Percentiles rank a stretch among this genome's conserved stretches.
These are phyloP conservation scores for Actinidia arguta DNA, from an alignment of 179 eudicot genomes.

Conservation along the genomic window DNA sequence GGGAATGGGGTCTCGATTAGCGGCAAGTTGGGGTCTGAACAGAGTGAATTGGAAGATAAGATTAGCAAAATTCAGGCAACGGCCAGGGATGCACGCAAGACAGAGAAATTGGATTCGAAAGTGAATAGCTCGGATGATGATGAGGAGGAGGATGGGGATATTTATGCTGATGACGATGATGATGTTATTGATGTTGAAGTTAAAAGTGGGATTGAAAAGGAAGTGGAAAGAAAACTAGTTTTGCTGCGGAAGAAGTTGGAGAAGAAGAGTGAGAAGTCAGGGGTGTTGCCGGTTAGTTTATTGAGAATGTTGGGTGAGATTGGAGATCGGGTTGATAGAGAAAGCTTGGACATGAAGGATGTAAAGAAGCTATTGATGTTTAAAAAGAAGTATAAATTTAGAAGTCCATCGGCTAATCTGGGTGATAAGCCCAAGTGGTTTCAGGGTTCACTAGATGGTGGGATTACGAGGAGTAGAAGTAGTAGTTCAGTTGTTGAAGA, in stretches of 20 bases:
- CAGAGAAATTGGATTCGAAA: conserved; percentile 49
- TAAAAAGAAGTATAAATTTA: conserved; percentile 59
- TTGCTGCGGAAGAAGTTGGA: conserved; percentile 46
- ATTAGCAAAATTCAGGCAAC: conserved; percentile 71
- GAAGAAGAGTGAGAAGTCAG: conserved; percentile 27
- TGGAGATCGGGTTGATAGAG: conserved; percentile 32
- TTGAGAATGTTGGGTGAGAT: conserved; percentile 26
- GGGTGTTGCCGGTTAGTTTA: conserved; percentile 32
- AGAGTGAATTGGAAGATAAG: conserved; percentile 51
- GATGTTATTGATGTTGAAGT: conserved; percentile 29
- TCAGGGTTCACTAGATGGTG: conserved; percentile 31
- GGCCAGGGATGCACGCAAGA: conserved; percentile 77
- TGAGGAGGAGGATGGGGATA: too few relatives aligned
- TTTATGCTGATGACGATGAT: too few relatives aligned
- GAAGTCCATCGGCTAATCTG: conserved; percentile 31
- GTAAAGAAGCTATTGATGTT: conserved; percentile 46
- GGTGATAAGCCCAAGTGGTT: conserved; percentile 71
- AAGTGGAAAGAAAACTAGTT: conserved; percentile 55
- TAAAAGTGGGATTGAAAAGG: conserved; percentile 61
- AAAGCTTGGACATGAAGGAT: conserved; percentile 31
- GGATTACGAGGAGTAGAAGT: conserved; percentile 20
- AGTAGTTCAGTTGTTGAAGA: conserved; percentile 29
- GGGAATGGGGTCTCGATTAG: conserved; percentile 27
- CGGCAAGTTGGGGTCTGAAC: conserved; percentile 21
- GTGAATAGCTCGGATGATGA: too few relatives aligned